These are phyloP conservation scores for Aspergillus unguis DNA, from an alignment of 2,329 filamentous ascomycete species.

Conservation along the genomic window DNA sequence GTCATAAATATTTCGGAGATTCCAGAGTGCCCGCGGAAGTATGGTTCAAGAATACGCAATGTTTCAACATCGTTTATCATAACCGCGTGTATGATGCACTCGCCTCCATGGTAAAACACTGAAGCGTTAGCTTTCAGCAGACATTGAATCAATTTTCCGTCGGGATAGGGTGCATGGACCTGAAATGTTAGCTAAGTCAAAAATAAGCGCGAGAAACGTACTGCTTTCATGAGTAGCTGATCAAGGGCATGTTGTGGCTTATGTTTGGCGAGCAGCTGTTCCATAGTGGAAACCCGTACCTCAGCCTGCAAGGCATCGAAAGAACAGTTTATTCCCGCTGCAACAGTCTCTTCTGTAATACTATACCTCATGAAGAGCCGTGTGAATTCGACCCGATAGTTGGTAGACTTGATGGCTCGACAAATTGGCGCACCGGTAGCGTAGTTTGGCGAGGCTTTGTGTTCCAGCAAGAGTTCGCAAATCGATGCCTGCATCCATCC, in stretches of 20 bases:
- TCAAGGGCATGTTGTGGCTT: slow-evolving; percentile 5
- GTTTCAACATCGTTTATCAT: slow-evolving; percentile 8
- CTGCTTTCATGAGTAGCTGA: slow-evolving; percentile 6
- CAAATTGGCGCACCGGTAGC: slow-evolving; percentile 2
- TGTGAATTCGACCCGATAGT: not conserved
- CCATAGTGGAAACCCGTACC: not conserved
- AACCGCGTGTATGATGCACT: slow-evolving; percentile 9
- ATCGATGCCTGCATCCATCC: slow-evolving; percentile 7
- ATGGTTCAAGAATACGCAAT: slow-evolving; percentile 1
- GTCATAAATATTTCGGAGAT: slow-evolving; percentile 7
- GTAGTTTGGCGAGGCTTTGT: slow-evolving; percentile 3
- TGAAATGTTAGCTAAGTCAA: not conserved
- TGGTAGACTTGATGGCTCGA: slow-evolving; percentile 1
- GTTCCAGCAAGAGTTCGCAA: slow-evolving; percentile 4
- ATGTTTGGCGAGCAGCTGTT: not conserved
- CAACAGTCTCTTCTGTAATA: slow-evolving; percentile 3
- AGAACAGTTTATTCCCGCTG: not conserved
- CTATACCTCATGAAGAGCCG: slow-evolving; percentile 1
- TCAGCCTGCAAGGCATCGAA: slow-evolving; percentile 4
- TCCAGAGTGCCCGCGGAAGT: slow-evolving; percentile 1
- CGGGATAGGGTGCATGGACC: slow-evolving; percentile 3
- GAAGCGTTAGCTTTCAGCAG: slow-evolving; percentile 5
- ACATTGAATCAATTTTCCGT: not conserved
- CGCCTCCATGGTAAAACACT: slow-evolving; percentile 6
- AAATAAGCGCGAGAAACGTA: not conserved